A percentile compares a stretch with the other conserved stretches of the same genome.
These are phyloP conservation scores for Phytophthora foliorum DNA, from an alignment of 352 stramenopile genomes.

Conservation along the genomic window DNA sequence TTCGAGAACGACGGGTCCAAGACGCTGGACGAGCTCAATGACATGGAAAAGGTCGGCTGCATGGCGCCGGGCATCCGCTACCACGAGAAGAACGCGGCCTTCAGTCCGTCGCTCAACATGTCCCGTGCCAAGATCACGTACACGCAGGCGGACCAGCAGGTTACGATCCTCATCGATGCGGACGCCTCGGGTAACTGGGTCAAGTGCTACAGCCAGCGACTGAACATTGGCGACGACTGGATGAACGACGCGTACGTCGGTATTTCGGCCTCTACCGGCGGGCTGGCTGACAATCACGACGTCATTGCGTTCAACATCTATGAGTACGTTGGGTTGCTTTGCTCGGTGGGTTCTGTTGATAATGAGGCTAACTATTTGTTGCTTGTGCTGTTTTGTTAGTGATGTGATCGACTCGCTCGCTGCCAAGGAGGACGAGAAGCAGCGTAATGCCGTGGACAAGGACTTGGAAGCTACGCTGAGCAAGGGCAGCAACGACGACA, in stretches of 20 bases:
- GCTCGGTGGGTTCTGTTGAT: background rate
- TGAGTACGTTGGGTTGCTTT: constrained; percentile 58
- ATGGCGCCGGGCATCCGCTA: constrained; percentile 83
- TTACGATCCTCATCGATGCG: constrained; percentile 79
- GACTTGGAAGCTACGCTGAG: constrained; percentile 60
- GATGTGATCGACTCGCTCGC: constrained; percentile 72
- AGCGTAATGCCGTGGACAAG: constrained; percentile 62
- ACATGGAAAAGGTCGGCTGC: constrained; percentile 76
- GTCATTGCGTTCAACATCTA: constrained; percentile 80
- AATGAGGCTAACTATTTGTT: constrained; percentile 15
- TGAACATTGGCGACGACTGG: constrained; percentile 65
- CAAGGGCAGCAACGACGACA: constrained; percentile 66
- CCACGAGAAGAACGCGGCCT: constrained; percentile 83
- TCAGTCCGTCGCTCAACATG: constrained; percentile 83
- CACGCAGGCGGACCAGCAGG: constrained; percentile 63
- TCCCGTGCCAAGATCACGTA: constrained; percentile 85
- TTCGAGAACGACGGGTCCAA: constrained; percentile 85
- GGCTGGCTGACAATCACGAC: constrained; percentile 89
- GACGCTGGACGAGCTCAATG: constrained; percentile 80
- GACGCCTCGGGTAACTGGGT: constrained; percentile 80
- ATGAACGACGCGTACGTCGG: constrained; percentile 74
- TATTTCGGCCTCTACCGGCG: constrained; percentile 82
- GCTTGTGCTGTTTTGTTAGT: constrained; percentile 35
- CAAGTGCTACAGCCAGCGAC: constrained; percentile 64
- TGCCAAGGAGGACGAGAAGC: constrained; percentile 62